Conservation (phyloP, 2,329 filamentous ascomycete genomes). For the Cordyceps javanica region DNA sequence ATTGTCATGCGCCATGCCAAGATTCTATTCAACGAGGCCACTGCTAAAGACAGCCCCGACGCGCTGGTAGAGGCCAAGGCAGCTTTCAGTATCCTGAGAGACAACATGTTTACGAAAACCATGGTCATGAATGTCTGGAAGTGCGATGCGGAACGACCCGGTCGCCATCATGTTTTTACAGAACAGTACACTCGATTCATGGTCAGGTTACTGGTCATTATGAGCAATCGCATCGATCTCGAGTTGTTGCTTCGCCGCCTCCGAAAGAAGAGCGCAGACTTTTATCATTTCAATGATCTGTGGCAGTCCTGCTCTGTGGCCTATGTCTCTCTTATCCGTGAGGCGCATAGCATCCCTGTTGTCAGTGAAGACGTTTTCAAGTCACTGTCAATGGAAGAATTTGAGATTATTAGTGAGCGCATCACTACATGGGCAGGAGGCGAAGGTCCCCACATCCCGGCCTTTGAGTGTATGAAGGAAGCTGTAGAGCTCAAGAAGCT, state of each 20-base stretch:
- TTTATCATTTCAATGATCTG: conserved; percentile 55
- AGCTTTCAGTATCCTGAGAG: conserved; percentile 68
- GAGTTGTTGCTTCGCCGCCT: conserved; percentile 75
- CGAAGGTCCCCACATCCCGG: conserved; percentile 31
- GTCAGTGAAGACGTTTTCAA: conserved; percentile 52
- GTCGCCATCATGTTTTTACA: conserved; percentile 88
- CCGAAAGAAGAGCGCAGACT: conserved; percentile 74
- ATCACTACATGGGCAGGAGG: conserved; percentile 49
- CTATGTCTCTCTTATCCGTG: conserved; percentile 48
- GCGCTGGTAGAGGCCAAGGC: conserved; percentile 63
- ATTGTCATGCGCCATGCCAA: conserved; percentile 70
- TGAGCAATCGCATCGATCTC: conserved; percentile 68
- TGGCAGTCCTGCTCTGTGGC: conserved; percentile 51
- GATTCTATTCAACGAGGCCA: conserved; percentile 43
- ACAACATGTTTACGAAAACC: conserved; percentile 80
- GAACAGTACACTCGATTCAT: conserved; percentile 81
- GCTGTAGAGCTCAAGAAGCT: conserved; percentile 59
- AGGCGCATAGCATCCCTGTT: conserved; percentile 38
- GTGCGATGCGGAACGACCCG: conserved; percentile 76
- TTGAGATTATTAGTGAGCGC: conserved; percentile 49
- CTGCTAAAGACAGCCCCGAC: conserved; percentile 32
- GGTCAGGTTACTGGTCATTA: conserved; percentile 64
- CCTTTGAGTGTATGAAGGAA: conserved; percentile 51
- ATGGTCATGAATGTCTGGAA: conserved; percentile 96
- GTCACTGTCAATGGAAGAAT: conserved; percentile 46